Evolutionary conservation across 1,284 basidiomycete genomes (phyloP), one percentile per base, ranked within the genome.

Genomic region (Fomitopsis schrenkii): DNA sequence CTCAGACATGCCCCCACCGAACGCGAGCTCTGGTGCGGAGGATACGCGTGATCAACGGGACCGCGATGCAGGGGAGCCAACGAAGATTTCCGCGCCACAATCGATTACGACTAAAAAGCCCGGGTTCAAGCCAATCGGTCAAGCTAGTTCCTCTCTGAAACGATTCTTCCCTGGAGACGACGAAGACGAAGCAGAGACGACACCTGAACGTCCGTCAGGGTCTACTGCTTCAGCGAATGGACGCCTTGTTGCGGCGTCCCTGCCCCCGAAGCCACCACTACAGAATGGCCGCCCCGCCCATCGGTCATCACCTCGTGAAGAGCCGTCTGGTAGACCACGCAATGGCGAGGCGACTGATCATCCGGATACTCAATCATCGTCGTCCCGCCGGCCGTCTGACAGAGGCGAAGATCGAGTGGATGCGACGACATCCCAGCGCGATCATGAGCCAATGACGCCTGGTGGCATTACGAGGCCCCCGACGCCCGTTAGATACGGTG

Each of bases 131-230:
- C 87, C 89, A 1, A 86, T 90, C 42, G 81, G 78, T 2, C 70
- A 73, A 50, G 57, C 80, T 9, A 88, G 79, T 66, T 86, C 83
- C 15, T 79, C 87, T 2, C 75, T 91, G 48, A 88, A 86, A 70
- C 81, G 79, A 64, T 91, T 91, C 71, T 91, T 91, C 69, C 89
- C 90, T 50, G 82, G 80, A 0, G 85, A 87, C 56, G 89, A 91
- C 33, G 89, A 88, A n/a, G 76, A 79, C n/a, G 76, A 78, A 28
- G 62, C 66, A 28, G 70, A 71, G 3, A 63, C 63, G 41, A 55
- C 35, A 42, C 58, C 46, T 46, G 59, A 41, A 42, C 59, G 62
- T 14, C 46, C 22, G 15, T 30, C 59, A 19, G 17, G 62, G 41
- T 53, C 59, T 35, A 30, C 59, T 56, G 36, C 62, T 35, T 38